phyloP scores from a whole-genome alignment of 257 asterid species.

The Capsicum rhomboideum region DNA sequence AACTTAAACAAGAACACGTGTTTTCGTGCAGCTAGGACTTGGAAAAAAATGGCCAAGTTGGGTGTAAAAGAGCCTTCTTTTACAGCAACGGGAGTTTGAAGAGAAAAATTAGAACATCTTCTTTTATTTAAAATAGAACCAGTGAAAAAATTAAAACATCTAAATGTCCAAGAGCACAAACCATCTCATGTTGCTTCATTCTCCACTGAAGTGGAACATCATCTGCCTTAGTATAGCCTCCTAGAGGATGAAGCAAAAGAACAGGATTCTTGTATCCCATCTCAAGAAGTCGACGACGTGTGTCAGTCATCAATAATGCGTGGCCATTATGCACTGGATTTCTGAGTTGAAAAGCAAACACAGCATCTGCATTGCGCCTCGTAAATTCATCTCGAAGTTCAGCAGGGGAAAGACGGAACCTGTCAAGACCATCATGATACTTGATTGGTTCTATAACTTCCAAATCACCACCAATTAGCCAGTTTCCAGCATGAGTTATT shows the following conservation, averaged over 20 bases:
- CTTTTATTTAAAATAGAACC: no score
- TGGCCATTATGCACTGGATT: conserved; percentile 97
- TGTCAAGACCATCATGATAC: conserved; percentile 69
- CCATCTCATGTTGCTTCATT: conserved; percentile 98
- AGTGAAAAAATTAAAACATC: background rate
- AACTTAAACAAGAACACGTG: background rate
- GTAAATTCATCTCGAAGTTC: conserved; percentile 70
- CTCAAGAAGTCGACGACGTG: conserved; percentile 79
- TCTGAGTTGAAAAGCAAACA: conserved; percentile 91
- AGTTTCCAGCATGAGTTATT: conserved; percentile 61
- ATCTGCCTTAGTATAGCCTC: conserved; percentile 92
- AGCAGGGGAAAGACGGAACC: conserved; percentile 78
- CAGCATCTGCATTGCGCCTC: conserved; percentile 78
- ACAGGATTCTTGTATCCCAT: conserved; percentile 91
- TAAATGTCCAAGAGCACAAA: conserved; percentile 5
- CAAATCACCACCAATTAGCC: conserved; percentile 90
- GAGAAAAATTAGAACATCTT: no score
- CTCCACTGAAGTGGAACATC: conserved; percentile 93
- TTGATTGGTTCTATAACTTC: conserved; percentile 68
- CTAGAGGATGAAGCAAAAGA: conserved; percentile 79
- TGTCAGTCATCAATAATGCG: conserved; percentile 84
- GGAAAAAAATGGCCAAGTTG: background rate
- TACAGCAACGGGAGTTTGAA: background rate
- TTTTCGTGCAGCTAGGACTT: background rate
- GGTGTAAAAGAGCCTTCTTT: background rate